Conservation (phyloP, 2,329 filamentous ascomycete genomes). For the Botrytis elliptica region DNA sequence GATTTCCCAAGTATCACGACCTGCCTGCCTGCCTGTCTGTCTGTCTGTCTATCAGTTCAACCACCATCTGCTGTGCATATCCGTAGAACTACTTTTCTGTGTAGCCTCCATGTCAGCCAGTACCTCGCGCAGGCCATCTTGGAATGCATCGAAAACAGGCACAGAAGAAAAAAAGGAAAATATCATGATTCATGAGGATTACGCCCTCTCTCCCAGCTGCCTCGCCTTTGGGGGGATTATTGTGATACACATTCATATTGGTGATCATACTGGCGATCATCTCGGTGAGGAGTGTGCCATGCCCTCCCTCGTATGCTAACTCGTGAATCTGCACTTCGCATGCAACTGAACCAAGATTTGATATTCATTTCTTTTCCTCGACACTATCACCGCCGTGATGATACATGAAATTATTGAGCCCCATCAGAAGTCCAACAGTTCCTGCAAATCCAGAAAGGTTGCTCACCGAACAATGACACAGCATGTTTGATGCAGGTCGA, state of each 20-base stretch:
- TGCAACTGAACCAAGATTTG: constrained; percentile 1
- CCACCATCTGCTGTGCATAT: constrained; percentile 10
- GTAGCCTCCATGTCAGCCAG: background rate
- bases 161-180: constrained; percentile 5
- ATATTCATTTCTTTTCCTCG: background rate
- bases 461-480: constrained; percentile 14
- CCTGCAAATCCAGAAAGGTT: background rate
- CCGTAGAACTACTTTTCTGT: background rate
- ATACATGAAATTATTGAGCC: background rate
- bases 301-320: constrained; percentile 9
- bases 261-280: constrained; percentile 9
- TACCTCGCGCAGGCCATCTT: background rate
- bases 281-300: constrained; percentile 19
- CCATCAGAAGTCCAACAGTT: background rate
- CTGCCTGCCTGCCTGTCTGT: background rate
- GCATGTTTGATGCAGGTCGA: background rate
- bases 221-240: background rate
- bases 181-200: constrained; percentile 9
- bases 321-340: constrained; percentile 13
- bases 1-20: constrained; percentile 8
- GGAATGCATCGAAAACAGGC: background rate
- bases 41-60: background rate
- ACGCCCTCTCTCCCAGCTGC: background rate
- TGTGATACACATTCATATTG: constrained; percentile 10
- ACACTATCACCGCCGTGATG: background rate